phyloP scores from a whole-genome alignment of 2,329 filamentous ascomycete genomes.

The Orbilia brochopaga region DNA sequence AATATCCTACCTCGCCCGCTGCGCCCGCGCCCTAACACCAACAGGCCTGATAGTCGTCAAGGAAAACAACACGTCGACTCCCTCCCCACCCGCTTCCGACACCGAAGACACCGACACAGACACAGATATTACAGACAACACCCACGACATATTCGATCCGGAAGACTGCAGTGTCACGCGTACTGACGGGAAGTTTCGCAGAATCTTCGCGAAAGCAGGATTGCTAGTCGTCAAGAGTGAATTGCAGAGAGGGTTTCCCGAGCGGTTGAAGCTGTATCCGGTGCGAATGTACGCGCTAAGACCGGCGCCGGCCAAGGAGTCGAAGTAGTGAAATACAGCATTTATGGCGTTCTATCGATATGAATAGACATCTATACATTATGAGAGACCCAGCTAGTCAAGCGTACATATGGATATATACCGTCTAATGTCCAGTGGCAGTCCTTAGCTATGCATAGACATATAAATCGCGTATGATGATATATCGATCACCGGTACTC shows the following conservation, averaged over 20 bases:
- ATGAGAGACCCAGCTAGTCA: no score
- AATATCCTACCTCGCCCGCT: conserved; percentile 69
- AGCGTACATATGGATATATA: no score
- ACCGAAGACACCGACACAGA: conserved; percentile 67
- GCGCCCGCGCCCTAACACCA: conserved; percentile 59
- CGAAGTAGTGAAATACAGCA: background rate
- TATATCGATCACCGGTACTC: no score
- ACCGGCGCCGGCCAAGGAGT: conserved; percentile 56
- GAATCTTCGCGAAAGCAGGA: conserved; percentile 72
- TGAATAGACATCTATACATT: no score
- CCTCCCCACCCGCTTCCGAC: conserved; percentile 71
- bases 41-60: conserved; percentile 72
- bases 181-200: conserved; percentile 73
- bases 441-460: no score
- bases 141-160: conserved; percentile 74
- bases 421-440: no score
- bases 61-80: conserved; percentile 68
- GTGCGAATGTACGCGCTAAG: conserved; percentile 79
- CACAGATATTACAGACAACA: conserved; percentile 60
- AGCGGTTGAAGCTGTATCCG: conserved; percentile 68
- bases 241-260: conserved; percentile 74
- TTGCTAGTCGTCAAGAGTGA: conserved; percentile 73
- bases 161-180: conserved; percentile 79
- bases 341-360: no score
- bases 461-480: no score